phyloP scores from a whole-genome alignment of 1,284 basidiomycete genomes.

The Singerocomus inundabilis region DNA sequence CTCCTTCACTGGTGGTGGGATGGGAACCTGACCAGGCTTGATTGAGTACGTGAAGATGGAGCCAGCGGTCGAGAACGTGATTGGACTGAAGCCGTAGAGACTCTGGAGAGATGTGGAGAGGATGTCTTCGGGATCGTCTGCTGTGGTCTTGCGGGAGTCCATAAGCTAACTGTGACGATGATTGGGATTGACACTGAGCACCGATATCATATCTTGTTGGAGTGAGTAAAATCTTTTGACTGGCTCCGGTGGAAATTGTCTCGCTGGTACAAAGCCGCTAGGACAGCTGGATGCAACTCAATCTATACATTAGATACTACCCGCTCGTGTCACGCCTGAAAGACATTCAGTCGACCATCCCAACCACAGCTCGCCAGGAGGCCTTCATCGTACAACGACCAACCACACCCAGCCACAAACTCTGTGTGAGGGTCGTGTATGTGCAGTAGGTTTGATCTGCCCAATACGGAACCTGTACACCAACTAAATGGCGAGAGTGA shows the following conservation, averaged over 20 bases:
- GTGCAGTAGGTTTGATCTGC: slow-evolving; percentile 55
- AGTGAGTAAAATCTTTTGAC: too few relatives aligned
- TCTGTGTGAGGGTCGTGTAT: slow-evolving; percentile 90
- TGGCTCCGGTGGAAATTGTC: background rate
- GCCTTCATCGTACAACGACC: slow-evolving; percentile 87
- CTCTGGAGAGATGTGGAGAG: slow-evolving; percentile 57
- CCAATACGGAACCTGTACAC: slow-evolving; percentile 55
- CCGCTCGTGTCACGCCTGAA: slow-evolving; percentile 45
- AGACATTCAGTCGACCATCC: slow-evolving; percentile 85
- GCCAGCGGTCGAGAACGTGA: slow-evolving; percentile 56
- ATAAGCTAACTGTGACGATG: background rate
- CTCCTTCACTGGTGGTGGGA: background rate
- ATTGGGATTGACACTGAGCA: background rate
- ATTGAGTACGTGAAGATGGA: slow-evolving; percentile 43
- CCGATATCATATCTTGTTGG: too few relatives aligned
- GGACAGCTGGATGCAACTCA: background rate
- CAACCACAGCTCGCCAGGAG: slow-evolving; percentile 86
- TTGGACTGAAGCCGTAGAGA: slow-evolving; percentile 60
- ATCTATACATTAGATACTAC: background rate
- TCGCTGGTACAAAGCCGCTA: background rate
- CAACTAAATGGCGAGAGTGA: slow-evolving; percentile 43
- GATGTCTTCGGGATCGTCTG: slow-evolving; percentile 58
- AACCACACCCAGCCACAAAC: slow-evolving; percentile 89
- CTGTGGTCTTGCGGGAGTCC: slow-evolving; percentile 1
- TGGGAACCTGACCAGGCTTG: slow-evolving; percentile 6